Evolutionary conservation across 1,284 basidiomycete species (phyloP), one percentile per base, ranked within the genome.

Genomic region (Chiua sp.): DNA sequence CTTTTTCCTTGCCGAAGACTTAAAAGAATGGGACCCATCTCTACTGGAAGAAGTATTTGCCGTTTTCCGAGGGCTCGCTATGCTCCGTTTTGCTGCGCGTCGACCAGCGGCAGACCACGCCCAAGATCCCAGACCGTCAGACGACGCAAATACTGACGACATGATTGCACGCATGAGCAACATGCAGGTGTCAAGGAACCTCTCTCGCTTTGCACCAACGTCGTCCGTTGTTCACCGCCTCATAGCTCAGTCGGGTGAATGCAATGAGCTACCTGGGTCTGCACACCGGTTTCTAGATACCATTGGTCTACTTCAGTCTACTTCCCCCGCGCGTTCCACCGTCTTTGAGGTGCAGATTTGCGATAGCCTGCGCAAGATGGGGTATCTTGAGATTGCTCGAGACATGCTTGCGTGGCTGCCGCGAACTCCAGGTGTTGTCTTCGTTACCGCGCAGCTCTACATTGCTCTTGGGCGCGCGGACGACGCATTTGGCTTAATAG

Each of bases 361-460:
- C 59, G 85, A 92, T 63, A 78, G 79, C 28, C 79, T 97, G 42
- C 81, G 90, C 32, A 73, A 80, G 3, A 78, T 92, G 51, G 91
- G 88, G 3, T 88, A 92, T 68, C 78, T 82, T 51, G 80, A 83
- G 60, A 80, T 86, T 33, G 83, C 91, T 2, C 75, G 83, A 53
- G 87, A 91, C 61, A 78, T 92, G 51, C 77, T 92, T 53, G 83
- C 84, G 20, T 88, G 90, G 83, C 84, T 94, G 53, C 94, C 93
- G 32, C 78, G 87, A 51, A 90, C 90, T 15, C 85, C 90, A 35
- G 93, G 86, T 10, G 86, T 90, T 59, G 83, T 83, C 50, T 98
- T 92, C 73, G 84, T 95, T 30, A 82, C 82, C 52, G 91, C 87
- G 3, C 79, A 87, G 64, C 80, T 94, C 16, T 85, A 83, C 77